phyloP scores from a whole-genome alignment of 805 yeast species.

The Spathaspora hagerdaliae region DNA sequence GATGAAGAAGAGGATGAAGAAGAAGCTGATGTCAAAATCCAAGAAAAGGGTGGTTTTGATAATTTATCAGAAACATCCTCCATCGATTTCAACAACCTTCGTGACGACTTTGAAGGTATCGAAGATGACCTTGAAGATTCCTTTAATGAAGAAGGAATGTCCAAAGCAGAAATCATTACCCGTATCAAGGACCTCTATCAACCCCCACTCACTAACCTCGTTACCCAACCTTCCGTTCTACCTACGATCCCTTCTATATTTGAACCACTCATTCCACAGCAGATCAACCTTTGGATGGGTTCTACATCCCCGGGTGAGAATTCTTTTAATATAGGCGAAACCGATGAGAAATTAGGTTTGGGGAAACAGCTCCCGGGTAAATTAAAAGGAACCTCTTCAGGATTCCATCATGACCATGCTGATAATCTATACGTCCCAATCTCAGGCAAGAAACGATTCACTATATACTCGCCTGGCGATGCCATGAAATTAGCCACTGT shows the following conservation, averaged over 20 bases:
- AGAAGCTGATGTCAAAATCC: constrained; percentile 8
- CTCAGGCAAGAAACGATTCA: constrained; percentile 61
- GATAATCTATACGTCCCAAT: constrained; percentile 66
- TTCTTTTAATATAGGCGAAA: constrained; percentile 7
- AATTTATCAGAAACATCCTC: constrained; percentile 19
- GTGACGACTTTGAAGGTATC: constrained; percentile 48
- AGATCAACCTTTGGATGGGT: constrained; percentile 75
- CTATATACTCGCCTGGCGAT: constrained; percentile 61
- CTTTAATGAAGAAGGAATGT: constrained; percentile 7
- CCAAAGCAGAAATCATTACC: constrained; percentile 13
- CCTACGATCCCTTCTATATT: constrained; percentile 41
- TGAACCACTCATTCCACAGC: constrained; percentile 53
- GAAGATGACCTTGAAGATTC: constrained; percentile 23
- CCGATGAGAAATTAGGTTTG: constrained; percentile 16
- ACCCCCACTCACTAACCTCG: constrained; percentile 51
- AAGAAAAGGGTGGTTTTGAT: constrained; percentile 10
- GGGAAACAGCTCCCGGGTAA: constrained; percentile 56
- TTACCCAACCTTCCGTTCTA: constrained; percentile 15
- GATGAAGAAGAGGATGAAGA: constrained; percentile 15
- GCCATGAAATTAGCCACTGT: constrained; percentile 57
- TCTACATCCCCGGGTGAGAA: constrained; percentile 10
- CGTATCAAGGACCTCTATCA: constrained; percentile 52
- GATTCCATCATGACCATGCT: constrained; percentile 78
- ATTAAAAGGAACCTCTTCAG: constrained; percentile 54
- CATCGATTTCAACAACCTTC: constrained; percentile 25